Base-by-base conservation (phyloP, 176 grass and related monocot species). In the Ampelocalamus luodianensis region DNA sequence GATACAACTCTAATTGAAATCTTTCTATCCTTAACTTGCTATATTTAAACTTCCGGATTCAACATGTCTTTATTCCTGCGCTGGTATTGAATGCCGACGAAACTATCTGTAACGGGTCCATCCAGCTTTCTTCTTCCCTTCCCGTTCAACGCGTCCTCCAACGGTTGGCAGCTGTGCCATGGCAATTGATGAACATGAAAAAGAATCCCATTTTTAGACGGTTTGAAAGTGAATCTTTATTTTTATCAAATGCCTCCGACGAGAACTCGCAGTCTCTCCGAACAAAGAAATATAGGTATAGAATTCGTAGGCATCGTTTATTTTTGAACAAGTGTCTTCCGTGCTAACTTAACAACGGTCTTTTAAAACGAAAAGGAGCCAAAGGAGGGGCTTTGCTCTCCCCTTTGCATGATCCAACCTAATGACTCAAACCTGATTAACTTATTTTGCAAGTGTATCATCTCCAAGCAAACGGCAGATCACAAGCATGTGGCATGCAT, bases 401-500 rank as follows among this genome's bases (percentile, higher is more conserved):
- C n/a, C 9, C 1, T 24, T 27, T 46, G 48, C 74, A 68, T 56
- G 74, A 43, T 85, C 73, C 18, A 56, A 68, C 74, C 50, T 61
- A 36, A 16, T 46, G 38, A 26, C 74, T 48, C 53, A 15, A 85
- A 45, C 65, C 8, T 70, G 38, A 68, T 20, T 78, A 85, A 60
- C 22, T 44, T 71, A 78, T 13, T 18, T 4, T 14, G 17, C 74
- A 71, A 86, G 65, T 51, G 84, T 49, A 8, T 40, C 66, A 22
- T 26, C 10, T 71, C 40, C 42, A 72, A 79, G 42, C 66, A 51
- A 79, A 29, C 37, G 4, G 29, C 55, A 40, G 84, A 68, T 68
- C 45, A 22, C 40, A 10, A 44, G 86, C 86, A 68, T 87, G 71
- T 77, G 86, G 39, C 62, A 46, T 38, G 37, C 77, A 74, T 62